Evolutionary conservation across 2,329 filamentous ascomycete genomes (phyloP).

Genomic region (Fusarium torulosum): DNA sequence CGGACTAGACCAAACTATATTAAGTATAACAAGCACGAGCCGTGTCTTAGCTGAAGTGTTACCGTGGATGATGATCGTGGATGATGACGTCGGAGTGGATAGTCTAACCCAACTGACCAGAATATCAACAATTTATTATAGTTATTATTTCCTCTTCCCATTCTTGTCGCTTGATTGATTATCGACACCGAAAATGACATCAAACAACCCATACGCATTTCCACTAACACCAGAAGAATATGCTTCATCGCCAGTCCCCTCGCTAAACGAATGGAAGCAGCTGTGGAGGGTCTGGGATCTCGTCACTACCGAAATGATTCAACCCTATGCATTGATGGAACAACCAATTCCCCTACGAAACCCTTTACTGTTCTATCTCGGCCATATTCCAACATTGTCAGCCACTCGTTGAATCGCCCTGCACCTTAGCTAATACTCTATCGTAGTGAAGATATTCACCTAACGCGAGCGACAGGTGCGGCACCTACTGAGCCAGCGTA

Average conservation of each 20-base stretch:
- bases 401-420: accelerated
- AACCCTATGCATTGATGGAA: conserved; percentile 22
- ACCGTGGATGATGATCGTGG: too few relatives aligned
- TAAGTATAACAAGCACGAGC: not conserved
- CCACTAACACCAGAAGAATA: conserved; percentile 15
- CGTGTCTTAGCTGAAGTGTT: conserved; percentile 2
- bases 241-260: conserved; percentile 27
- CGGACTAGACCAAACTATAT: not conserved
- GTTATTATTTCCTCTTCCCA: accelerated
- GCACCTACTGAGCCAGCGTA: conserved; percentile 14
- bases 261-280: conserved; percentile 31
- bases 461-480: conserved; percentile 9
- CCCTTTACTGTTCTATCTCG: conserved; percentile 28
- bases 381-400: conserved; percentile 38
- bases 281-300: conserved; percentile 37
- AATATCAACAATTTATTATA: not conserved
- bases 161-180: accelerated
- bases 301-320: conserved; percentile 27
- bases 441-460: conserved; percentile 27
- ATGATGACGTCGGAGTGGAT: not conserved
- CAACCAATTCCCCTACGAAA: conserved; percentile 33
- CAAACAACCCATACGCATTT: conserved; percentile 19
- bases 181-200: not conserved
- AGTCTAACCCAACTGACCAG: not conserved
- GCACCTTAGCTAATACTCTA: accelerated